These are phyloP conservation scores for Nakataea oryzae DNA, from an alignment of 2,329 filamentous ascomycete species.

Conservation along the genomic window DNA sequence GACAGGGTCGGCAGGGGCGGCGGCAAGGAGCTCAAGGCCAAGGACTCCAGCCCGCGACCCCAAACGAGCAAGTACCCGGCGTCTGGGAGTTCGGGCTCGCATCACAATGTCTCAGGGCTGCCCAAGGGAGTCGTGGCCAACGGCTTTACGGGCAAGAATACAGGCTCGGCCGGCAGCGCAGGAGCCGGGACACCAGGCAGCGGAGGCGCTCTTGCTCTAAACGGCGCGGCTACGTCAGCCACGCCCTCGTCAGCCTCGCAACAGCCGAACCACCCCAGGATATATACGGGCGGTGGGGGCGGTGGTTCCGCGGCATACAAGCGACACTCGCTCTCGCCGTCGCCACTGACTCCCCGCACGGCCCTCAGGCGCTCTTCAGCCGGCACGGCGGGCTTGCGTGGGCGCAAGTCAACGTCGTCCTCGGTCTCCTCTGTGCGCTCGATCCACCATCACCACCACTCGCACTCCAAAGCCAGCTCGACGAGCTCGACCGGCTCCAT, in stretches of 20 bases:
- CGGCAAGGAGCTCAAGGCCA: slow-evolving; percentile 29
- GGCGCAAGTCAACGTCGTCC: slow-evolving; percentile 90
- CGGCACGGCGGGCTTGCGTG: slow-evolving; percentile 70
- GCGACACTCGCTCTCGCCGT: slow-evolving; percentile 75
- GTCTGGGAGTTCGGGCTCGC: slow-evolving; percentile 18
- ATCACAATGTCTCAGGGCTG: slow-evolving; percentile 29
- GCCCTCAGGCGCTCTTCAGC: slow-evolving; percentile 74
- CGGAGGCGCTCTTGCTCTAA: slow-evolving; percentile 6
- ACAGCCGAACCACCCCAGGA: neutral
- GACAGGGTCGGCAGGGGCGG: slow-evolving; percentile 39
- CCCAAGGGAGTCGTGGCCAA: slow-evolving; percentile 42
- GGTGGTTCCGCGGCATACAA: slow-evolving; percentile 37
- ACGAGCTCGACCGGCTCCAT: slow-evolving; percentile 74
- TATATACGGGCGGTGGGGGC: slow-evolving; percentile 6
- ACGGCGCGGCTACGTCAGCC: slow-evolving; percentile 15
- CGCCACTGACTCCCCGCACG: slow-evolving; percentile 78
- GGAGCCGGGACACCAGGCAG: slow-evolving; percentile 12
- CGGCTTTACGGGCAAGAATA: slow-evolving; percentile 28
- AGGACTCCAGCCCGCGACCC: slow-evolving; percentile 45
- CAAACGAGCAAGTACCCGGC: slow-evolving; percentile 47
- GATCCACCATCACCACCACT: slow-evolving; percentile 76
- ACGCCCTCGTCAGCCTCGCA: slow-evolving; percentile 16
- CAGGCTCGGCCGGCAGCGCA: slow-evolving; percentile 8
- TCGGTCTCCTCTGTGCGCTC: slow-evolving; percentile 89
- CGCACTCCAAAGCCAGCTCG: slow-evolving; percentile 89